Percentiles rank a stretch among this genome's conserved stretches.
These are phyloP conservation scores for Hibiscus trionum DNA, from an alignment of 345 rosid species.

Conservation along the genomic window DNA sequence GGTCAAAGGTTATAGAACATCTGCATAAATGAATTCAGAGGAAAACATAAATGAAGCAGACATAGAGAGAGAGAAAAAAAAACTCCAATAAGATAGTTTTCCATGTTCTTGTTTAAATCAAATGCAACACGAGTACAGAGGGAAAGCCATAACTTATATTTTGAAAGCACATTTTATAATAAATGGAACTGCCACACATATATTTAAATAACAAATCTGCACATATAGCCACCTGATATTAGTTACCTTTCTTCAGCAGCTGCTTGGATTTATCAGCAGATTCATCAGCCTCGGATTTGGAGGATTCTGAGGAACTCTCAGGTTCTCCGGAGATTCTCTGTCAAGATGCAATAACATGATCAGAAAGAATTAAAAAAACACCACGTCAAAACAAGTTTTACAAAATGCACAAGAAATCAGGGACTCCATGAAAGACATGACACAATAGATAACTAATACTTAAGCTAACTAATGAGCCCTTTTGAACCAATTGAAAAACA, in stretches of 20 bases:
- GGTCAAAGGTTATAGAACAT: not conserved
- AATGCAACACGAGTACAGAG: not conserved
- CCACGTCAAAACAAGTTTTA: not conserved
- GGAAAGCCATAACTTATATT: not conserved
- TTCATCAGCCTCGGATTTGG: slow-evolving; percentile 44
- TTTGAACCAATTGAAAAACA: not conserved
- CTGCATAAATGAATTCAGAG: not conserved
- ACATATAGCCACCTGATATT: slow-evolving; percentile 3
- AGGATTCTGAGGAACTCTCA: slow-evolving; percentile 39
- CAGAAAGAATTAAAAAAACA: slow-evolving; percentile 5
- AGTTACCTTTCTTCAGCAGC: slow-evolving; percentile 66
- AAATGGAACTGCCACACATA: not conserved
- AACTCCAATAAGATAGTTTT: not conserved
- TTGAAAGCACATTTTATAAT: not conserved
- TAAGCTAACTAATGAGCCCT: not conserved
- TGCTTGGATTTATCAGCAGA: slow-evolving; percentile 44
- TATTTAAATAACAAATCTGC: not conserved
- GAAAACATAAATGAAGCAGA: not conserved
- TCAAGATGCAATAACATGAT: slow-evolving; percentile 16
- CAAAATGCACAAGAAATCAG: not conserved
- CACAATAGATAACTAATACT: not conserved
- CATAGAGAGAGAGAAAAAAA: not conserved
- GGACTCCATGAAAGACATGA: not conserved
- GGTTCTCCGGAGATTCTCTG: slow-evolving; percentile 70
- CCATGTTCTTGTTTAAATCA: not conserved